Evolutionary conservation across 768 basidiomycete genomes (phyloP), one percentile per base, ranked within the genome.

Genomic region (Amanita rimosa): DNA sequence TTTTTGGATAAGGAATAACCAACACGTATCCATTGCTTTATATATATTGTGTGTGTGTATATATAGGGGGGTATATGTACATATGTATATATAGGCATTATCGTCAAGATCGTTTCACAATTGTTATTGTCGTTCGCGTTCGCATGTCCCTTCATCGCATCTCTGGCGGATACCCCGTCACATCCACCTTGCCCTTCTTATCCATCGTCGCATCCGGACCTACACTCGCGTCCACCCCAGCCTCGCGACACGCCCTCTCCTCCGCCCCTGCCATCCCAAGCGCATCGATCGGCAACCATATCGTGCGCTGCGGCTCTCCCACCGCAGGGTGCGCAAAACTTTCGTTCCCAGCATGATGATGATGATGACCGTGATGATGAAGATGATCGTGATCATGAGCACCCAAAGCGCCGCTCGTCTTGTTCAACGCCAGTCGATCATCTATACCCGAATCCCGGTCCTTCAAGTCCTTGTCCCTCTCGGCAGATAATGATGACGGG

Each of bases 241-340:
- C 70, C 17, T 86, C 86, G 60, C 74, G 73, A 60, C 81, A 81
- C 53, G 64, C 76, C 52, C 66, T 60, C 54, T 75, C 78, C 67
- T 89, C 87, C 49, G 72, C 78, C 52, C 76, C 76, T 33, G 69
- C 64, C 47, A 91, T 58, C 7, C 82, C 81, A n/a, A 78, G 66
- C 19, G 64, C 56, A 60, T 98, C 95, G 34, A 67, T 64, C 17
- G 95, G 89, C 47, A 97, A 63, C 95, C 95, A 98, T 27, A 97
- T 68, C 4, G 79, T 71, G 53, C 82, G 73, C 65, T 92, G 88
- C 41, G 85, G 79, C 44, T 78, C 65, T 53, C 69, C 77, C 48
- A 78, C 73, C 6, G 91, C 91, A 13, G 95, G 95, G 57, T 95
- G 95, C 40, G 85, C 81, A 67, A 95, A 97, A 10, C 85, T 83